Base-by-base conservation (phyloP, 169 alveolate genomes). In the Babesia gibsoni region DNA sequence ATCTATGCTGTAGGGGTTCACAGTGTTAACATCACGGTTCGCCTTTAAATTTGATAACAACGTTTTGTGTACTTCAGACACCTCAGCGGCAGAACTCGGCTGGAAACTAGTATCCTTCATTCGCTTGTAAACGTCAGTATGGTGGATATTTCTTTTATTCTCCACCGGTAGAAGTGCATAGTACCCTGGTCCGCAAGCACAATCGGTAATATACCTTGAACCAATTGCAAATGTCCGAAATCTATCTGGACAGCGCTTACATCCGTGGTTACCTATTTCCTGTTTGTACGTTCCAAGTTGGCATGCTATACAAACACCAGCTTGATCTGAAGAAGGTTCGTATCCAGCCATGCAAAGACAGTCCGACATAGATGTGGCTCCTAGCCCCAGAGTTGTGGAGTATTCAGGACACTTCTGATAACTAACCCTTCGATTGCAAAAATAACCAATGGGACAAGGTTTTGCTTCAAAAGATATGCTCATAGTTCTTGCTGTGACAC, bases 111-210 rank as follows among this genome's bases (percentile, higher is more conserved):
- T 7, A 30, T 61, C 58, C 58, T 45, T 43, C 72, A 61, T 43
- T 14, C 72, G 72, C 58, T 61, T 61, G 36, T 61, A 61, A 6
- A 29, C 35, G 1, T 43, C 32, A 45, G 27, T 33, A 3, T 20
- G 25, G 1, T 30, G 14, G n/a, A 27, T 0, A 1, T 25, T 23
- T 27, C 1, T n/a, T 10, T 3, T 4, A 9, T 29, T n/a, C 10
- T 39, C 57, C 43, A 32, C 37, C 30, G 42, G 20, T 6, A 42
- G 33, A 18, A 27, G 41, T 0, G 88, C 88, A 50, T 80, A 88
- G 67, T 88, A 67, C n/a, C 90, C 91, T n/a, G 82, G 89, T 36
- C 82, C 69, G 66, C 93, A 88, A 25, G 88, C 88, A 52, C 93
- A 88, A 46, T 83, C 90, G 27, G 89, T 69, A n/a, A 75, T 41